Evolutionary conservation across 768 basidiomycete genomes (phyloP).

Genomic region (Mycena latifolia): DNA sequence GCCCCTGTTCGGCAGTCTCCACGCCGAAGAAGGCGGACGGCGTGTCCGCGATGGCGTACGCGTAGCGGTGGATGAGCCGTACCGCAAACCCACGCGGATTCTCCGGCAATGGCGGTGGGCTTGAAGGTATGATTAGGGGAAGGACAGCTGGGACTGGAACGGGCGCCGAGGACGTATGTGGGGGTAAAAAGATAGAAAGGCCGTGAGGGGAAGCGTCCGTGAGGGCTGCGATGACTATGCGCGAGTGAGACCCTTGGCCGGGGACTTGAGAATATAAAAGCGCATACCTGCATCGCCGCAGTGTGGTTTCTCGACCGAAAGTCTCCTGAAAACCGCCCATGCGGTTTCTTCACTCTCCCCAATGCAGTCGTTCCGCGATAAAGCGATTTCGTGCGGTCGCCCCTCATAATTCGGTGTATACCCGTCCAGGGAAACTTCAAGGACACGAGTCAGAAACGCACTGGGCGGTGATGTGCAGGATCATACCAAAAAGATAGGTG

Average conservation of each 20-base stretch:
- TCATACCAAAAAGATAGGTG: slow-evolving; percentile 32
- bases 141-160: slow-evolving; percentile 34
- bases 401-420: slow-evolving; percentile 25
- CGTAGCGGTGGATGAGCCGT: slow-evolving; percentile 48
- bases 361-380: slow-evolving; percentile 31
- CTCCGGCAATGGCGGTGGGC: slow-evolving; percentile 28
- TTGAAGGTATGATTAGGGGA: slow-evolving; percentile 31
- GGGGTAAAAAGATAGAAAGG: slow-evolving; percentile 30
- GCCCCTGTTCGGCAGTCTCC: slow-evolving; percentile 15
- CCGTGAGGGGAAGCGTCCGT: slow-evolving; percentile 29
- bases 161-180: slow-evolving; percentile 28
- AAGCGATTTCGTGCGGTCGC: slow-evolving; percentile 10
- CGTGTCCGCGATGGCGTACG: slow-evolving; percentile 46
- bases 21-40: slow-evolving; percentile 38
- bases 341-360: slow-evolving; percentile 24
- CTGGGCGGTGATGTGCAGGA: neutral
- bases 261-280: neutral
- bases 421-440: slow-evolving; percentile 19
- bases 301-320: slow-evolving; percentile 28
- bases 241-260: neutral
- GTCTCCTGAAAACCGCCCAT: slow-evolving; percentile 33
- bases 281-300: slow-evolving; percentile 36
- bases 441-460: neutral
- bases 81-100: slow-evolving; percentile 45
- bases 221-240: slow-evolving; percentile 28